These are phyloP conservation scores for Xylariaceae sp. DNA, from an alignment of 2,329 filamentous ascomycete species.

Conservation along the genomic window DNA sequence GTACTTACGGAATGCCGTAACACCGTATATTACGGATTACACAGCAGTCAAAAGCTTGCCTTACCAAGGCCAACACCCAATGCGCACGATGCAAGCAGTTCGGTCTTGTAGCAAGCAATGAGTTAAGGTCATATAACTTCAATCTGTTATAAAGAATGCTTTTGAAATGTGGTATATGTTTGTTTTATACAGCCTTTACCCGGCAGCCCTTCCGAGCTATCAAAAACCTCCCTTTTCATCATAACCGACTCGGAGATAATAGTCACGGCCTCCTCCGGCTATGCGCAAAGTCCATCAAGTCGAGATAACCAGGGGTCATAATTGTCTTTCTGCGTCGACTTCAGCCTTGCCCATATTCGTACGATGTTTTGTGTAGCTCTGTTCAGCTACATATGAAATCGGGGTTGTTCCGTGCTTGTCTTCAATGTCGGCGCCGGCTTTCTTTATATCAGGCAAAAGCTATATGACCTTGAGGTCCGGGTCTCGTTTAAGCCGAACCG, in stretches of 20 bases:
- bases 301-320: neutral
- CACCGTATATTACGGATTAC: too few species aligned
- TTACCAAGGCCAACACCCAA: neutral
- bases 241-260: constrained; percentile 14
- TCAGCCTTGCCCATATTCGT: too few species aligned
- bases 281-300: constrained; percentile 16
- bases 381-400: too few species aligned
- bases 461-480: neutral
- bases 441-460: too few species aligned
- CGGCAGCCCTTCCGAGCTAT: neutral
- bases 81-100: neutral
- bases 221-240: constrained; percentile 16
- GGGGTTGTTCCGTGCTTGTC: too few species aligned
- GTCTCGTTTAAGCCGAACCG: constrained; percentile 32
- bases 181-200: constrained; percentile 26
- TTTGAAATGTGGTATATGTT: constrained; percentile 9
- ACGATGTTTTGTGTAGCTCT: too few species aligned
- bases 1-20: too few species aligned
- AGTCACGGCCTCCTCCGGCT: neutral
- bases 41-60: too few species aligned
- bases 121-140: too few species aligned
- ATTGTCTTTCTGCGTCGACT: too few species aligned
- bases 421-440: too few species aligned
- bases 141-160: constrained; percentile 9
- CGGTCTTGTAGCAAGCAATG: neutral